These are phyloP conservation scores for Heritiera fomes DNA, from an alignment of 345 rosid species.

Conservation along the genomic window DNA sequence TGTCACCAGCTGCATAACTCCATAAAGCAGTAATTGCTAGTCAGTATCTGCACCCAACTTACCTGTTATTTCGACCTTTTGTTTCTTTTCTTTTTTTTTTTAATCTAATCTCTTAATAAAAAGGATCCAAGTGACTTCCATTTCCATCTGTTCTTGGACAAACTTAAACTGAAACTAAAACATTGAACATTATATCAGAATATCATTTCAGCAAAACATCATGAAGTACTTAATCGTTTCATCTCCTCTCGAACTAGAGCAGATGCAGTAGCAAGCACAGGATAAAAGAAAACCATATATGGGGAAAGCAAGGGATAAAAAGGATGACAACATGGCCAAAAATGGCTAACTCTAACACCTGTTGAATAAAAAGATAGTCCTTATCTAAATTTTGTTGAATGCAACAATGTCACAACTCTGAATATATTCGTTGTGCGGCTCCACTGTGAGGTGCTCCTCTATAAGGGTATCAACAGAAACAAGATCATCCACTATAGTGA, in stretches of 20 bases:
- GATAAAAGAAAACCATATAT: neutral
- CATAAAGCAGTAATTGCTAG: too few relatives aligned
- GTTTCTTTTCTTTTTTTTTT: too few relatives aligned
- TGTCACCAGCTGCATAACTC: too few relatives aligned
- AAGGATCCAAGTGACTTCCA: too few relatives aligned
- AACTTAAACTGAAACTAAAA: neutral
- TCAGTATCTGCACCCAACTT: too few relatives aligned
- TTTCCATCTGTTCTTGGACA: neutral
- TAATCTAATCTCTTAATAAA: too few relatives aligned
- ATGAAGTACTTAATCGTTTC: neutral
- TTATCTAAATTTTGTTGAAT: conserved; percentile 81
- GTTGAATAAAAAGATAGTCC: neutral
- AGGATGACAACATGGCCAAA: conserved; percentile 3
- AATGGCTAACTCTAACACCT: conserved; percentile 4
- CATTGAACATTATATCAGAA: neutral
- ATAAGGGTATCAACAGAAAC: conserved; percentile 81
- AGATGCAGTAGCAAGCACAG: neutral
- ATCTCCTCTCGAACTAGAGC: neutral
- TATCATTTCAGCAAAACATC: neutral
- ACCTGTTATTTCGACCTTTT: too few relatives aligned
- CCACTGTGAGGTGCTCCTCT: conserved; percentile 71
- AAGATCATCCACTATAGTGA: conserved; percentile 87
- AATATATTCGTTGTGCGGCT: conserved; percentile 72
- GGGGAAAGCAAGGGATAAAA: neutral
- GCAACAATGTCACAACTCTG: conserved; percentile 98